Conservation (phyloP, 768 basidiomycete species). For the Psilocybe subaeruginosa region DNA sequence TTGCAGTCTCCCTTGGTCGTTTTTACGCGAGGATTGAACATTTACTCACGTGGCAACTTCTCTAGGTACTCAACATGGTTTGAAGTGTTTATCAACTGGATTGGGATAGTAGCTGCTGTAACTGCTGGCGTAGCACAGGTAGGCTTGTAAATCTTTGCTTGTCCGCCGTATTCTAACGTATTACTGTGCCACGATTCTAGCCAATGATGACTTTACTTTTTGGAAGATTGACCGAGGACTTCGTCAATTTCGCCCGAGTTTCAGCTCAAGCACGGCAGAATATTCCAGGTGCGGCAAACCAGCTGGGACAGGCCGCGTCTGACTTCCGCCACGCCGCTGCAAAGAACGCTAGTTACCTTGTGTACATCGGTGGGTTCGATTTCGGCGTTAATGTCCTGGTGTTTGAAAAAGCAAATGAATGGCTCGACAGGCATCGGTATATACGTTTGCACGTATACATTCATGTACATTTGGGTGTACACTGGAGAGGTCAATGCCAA, state of each 20-base stretch:
- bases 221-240: conserved; percentile 74
- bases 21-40: no score
- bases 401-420: no score
- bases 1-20: no score
- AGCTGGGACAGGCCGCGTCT: conserved; percentile 27
- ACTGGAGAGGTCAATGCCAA: conserved; percentile 82
- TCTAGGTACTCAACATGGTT: no score
- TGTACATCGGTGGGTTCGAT: conserved; percentile 56
- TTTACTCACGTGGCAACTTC: no score
- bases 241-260: conserved; percentile 55
- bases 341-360: conserved; percentile 62
- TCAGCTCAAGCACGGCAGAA: not conserved
- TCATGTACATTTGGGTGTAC: conserved; percentile 70
- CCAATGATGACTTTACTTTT: conserved; percentile 84
- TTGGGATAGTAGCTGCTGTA: no score
- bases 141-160: no score
- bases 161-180: no score
- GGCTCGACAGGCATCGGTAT: conserved; percentile 61
- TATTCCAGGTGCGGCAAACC: not conserved
- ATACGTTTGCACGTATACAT: conserved; percentile 69
- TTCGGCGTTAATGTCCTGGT: not conserved
- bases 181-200: conserved; percentile 29
- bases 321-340: conserved; percentile 56
- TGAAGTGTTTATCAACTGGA: no score
- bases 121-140: no score